These are phyloP conservation scores for Plectosphaerella sp. DNA, from an alignment of 2,329 filamentous ascomycete genomes.

Conservation along the genomic window DNA sequence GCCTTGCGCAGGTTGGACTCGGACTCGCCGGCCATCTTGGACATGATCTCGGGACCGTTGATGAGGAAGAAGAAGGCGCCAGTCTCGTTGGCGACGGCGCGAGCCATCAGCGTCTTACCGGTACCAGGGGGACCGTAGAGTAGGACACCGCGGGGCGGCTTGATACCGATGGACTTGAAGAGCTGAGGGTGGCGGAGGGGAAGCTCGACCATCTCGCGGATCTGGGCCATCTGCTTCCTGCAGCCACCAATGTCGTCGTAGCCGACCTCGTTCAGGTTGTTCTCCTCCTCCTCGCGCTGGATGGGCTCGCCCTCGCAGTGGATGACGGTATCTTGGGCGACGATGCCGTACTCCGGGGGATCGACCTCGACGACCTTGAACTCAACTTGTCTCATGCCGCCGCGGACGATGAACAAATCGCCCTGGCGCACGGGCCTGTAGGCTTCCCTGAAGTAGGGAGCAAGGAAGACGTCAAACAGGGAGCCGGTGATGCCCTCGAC, in stretches of 20 bases:
- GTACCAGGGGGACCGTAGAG: conserved; percentile 97
- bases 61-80: conserved; percentile 99
- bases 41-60: conserved; percentile 99
- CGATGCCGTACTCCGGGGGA: conserved; percentile 96
- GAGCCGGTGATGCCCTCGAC: conserved; percentile 97
- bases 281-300: conserved; percentile 97
- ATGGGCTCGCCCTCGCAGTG: conserved; percentile 97
- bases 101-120: conserved; percentile 98
- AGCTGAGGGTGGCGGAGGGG: conserved; percentile 95
- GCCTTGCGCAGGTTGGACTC: conserved; percentile 97
- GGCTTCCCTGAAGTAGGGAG: conserved; percentile 98
- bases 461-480: conserved; percentile 97
- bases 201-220: conserved; percentile 96
- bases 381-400: conserved; percentile 98
- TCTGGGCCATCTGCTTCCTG: conserved; percentile 99
- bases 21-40: conserved; percentile 99
- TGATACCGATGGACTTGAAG: conserved; percentile 99
- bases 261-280: conserved; percentile 97
- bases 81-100: conserved; percentile 97
- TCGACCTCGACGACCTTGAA: conserved; percentile 99
- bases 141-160: conserved; percentile 95
- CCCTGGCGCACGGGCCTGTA: conserved; percentile 97
- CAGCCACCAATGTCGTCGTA: conserved; percentile 99
- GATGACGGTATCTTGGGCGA: conserved; percentile 97
- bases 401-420: conserved; percentile 94